Evolutionary conservation across 257 asterid species (phyloP).

Genomic region (Salvia splendens): DNA sequence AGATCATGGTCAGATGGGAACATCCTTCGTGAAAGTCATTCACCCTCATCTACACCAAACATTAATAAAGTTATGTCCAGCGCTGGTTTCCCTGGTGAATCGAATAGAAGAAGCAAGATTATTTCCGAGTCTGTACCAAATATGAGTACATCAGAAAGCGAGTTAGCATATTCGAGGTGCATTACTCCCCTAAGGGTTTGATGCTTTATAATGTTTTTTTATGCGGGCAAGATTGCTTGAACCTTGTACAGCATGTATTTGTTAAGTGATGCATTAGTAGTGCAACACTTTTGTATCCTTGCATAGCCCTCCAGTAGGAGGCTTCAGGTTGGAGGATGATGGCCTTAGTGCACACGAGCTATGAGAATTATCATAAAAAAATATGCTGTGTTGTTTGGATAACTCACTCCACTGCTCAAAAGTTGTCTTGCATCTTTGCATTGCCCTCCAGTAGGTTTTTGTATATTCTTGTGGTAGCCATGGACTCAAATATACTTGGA

Average conservation of each 20-base stretch:
- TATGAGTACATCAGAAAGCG: slow-evolving; percentile 57
- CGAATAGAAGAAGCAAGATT: slow-evolving; percentile 51
- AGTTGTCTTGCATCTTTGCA: slow-evolving; percentile 3
- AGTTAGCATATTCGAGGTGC: slow-evolving; percentile 70
- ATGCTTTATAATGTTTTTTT: slow-evolving; percentile 21
- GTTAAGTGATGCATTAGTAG: no score
- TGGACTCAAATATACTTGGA: background rate
- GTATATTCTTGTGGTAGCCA: background rate
- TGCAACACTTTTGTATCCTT: no score
- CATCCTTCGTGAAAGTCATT: slow-evolving; percentile 61
- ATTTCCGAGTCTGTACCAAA: slow-evolving; percentile 75
- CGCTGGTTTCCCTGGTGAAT: slow-evolving; percentile 50
- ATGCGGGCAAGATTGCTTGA: slow-evolving; percentile 8
- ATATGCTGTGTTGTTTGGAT: background rate
- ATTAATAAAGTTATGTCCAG: slow-evolving; percentile 46
- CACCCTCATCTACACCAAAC: slow-evolving; percentile 48
- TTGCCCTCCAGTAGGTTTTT: slow-evolving; percentile 9
- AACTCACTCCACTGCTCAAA: background rate
- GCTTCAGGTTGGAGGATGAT: background rate
- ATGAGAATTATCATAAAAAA: background rate
- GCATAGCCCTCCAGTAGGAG: no score
- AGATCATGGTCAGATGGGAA: slow-evolving; percentile 93
- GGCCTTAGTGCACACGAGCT: background rate
- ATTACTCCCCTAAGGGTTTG: slow-evolving; percentile 24
- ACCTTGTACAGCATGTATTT: slow-evolving; percentile 3